phyloP scores from a whole-genome alignment of 164 flowering plant genomes.

The Umbilicus rupestris region DNA sequence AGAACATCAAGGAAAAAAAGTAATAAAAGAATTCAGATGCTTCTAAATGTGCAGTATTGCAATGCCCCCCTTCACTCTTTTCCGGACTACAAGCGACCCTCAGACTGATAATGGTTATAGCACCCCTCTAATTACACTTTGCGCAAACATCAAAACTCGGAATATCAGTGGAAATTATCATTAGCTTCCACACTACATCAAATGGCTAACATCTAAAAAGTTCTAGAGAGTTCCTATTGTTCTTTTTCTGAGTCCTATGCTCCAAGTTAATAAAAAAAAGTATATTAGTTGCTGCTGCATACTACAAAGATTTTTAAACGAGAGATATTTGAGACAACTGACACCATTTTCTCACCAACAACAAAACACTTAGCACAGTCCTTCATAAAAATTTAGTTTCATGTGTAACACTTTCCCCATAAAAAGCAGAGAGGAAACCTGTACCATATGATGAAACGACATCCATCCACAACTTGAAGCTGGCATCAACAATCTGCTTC shows the following conservation, averaged over 20 bases:
- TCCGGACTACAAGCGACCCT: neutral
- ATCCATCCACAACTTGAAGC: constrained; percentile 45
- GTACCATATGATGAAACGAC: constrained; percentile 50
- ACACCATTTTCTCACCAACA: neutral
- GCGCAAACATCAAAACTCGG: neutral
- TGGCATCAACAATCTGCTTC: constrained; percentile 63
- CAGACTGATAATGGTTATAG: neutral
- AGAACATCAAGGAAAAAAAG: neutral
- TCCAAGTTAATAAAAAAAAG: neutral
- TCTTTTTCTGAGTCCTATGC: neutral
- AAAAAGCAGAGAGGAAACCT: neutral
- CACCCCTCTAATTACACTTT: neutral
- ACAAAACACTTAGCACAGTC: neutral
- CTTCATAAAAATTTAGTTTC: neutral
- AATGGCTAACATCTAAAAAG: neutral
- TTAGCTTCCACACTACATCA: neutral
- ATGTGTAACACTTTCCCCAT: neutral
- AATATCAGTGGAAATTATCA: neutral
- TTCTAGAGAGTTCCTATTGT: neutral
- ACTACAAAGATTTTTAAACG: neutral
- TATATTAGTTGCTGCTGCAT: no score
- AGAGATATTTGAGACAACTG: neutral
- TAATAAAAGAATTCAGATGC: neutral
- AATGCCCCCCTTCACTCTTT: neutral
- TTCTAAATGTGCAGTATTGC: neutral